Evolutionary conservation across 441 rosid species (phyloP), one percentile per base, ranked within the genome.

Genomic region (Erodium moschatum): DNA sequence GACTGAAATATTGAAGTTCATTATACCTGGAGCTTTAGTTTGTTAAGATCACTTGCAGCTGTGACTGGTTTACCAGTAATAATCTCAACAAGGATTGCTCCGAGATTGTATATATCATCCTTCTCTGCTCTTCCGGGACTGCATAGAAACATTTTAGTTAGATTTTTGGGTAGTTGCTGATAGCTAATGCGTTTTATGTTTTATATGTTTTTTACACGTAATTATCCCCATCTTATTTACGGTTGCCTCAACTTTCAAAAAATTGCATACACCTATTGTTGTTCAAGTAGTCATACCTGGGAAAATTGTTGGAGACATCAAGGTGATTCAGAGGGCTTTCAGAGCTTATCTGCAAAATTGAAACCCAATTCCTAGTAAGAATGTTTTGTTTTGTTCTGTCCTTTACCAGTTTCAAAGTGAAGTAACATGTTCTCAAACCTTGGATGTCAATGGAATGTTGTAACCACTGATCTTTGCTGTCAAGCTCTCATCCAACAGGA

Each of bases 101-200:
- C 98, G 27, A 93, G 83, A 68, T 85, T 92, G 79, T 90, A 93
- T 54, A 93, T 81, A 64, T 93, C 98, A 80, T 93, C 98, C 73
- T 88, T 93, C 74, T 86, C 96, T 71, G 82, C 73, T 74, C 81
- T 15, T 50, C 6, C 16, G 27, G 27, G 27, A 21, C 74, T 64
- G 70, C 83, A 33, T 0, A 9, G 16, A 2, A 24, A 50, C 70
- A 9, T 50, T 6, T 13, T 15, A 21, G 12, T 48, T 9, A 69
- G 70, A 58, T 9, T 42, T 7, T 2, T 42, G 6, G 27, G 27
- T 24, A 24, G 2, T 24, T 24, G 27, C 27, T 24, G 2, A 24
- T 24, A 24, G 27, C 27, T 24, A 24, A 24, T 24, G 27, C 27
- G 0, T 24, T 24, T 0, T 24, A 2, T 24, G 0, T 24, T 24